Evolutionary conservation across 2,329 filamentous ascomycete species (phyloP).

Genomic region (Aspergillus floridensis): DNA sequence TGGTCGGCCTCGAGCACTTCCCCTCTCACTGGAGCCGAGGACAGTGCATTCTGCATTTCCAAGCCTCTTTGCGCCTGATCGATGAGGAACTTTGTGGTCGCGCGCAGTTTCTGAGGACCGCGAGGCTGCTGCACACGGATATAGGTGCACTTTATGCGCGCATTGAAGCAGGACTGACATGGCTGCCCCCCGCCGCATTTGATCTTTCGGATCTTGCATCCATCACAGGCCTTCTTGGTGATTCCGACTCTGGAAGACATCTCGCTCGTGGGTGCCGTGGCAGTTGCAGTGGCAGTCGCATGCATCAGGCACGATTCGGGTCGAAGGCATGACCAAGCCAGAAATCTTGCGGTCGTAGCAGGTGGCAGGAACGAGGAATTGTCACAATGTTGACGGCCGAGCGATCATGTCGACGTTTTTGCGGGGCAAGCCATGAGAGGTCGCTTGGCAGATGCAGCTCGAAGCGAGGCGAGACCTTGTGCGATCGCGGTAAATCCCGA

Average conservation of each 20-base stretch:
- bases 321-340: background rate
- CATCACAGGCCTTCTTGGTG: slow-evolving; percentile 49
- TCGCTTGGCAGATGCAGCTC: background rate
- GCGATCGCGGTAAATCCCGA: background rate
- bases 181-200: slow-evolving; percentile 50
- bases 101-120: slow-evolving; percentile 45
- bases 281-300: background rate
- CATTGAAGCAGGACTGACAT: slow-evolving; percentile 46
- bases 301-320: background rate
- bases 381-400: background rate
- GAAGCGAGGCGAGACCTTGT: background rate
- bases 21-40: background rate
- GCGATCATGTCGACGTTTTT: background rate
- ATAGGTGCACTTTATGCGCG: slow-evolving; percentile 53
- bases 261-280: background rate
- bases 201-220: slow-evolving; percentile 55
- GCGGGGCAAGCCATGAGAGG: slow-evolving; percentile 1
- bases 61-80: slow-evolving; percentile 18
- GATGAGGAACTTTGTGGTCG: slow-evolving; percentile 22
- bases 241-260: slow-evolving; percentile 18
- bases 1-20: background rate
- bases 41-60: background rate
- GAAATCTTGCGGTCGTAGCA: background rate
- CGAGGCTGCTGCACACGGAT: slow-evolving; percentile 45
- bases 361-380: background rate